These are phyloP conservation scores for Lophiostoma macrostomum DNA, from an alignment of 495 filamentous ascomycete species.

Conservation along the genomic window DNA sequence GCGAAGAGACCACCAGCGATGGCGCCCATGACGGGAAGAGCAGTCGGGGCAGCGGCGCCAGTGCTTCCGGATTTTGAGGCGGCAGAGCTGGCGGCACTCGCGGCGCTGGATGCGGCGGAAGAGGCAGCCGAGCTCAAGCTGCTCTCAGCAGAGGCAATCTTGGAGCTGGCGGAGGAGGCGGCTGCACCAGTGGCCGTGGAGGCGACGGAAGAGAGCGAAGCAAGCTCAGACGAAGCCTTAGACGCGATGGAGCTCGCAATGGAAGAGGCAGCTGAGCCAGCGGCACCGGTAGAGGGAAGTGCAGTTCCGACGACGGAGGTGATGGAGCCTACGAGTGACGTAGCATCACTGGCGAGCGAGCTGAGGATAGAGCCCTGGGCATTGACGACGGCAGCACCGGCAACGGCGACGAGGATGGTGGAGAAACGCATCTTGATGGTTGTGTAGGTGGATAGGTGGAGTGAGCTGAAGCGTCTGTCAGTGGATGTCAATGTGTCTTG, in stretches of 20 bases:
- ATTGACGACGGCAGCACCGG: conserved; percentile 19
- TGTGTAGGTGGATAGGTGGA: conserved; percentile 2
- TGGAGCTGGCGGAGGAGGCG: conserved; percentile 5
- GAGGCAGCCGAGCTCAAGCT: not conserved
- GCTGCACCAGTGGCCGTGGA: conserved; percentile 7
- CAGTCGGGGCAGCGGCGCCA: conserved; percentile 11
- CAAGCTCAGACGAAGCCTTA: not conserved
- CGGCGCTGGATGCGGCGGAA: not conserved
- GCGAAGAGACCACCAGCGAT: conserved; percentile 23
- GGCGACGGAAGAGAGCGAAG: not conserved
- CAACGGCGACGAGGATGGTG: conserved; percentile 19
- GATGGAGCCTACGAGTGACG: not conserved
- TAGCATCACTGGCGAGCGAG: not conserved
- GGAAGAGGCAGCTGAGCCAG: conserved; percentile 4
- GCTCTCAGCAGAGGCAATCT: not conserved
- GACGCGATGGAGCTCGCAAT: not conserved
- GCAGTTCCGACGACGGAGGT: conserved; percentile 1
- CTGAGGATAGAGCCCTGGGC: conserved; percentile 10
- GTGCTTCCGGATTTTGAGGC: conserved; percentile 1
- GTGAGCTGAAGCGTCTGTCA: conserved; percentile 4
- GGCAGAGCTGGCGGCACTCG: not conserved
- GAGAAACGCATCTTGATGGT: conserved; percentile 32
- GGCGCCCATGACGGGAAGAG: conserved; percentile 19
- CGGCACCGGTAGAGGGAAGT: not conserved
- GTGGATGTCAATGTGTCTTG: too few species aligned